Evolutionary conservation across 2,329 filamentous ascomycete genomes (phyloP).

Genomic region (Apiospora hydei): DNA sequence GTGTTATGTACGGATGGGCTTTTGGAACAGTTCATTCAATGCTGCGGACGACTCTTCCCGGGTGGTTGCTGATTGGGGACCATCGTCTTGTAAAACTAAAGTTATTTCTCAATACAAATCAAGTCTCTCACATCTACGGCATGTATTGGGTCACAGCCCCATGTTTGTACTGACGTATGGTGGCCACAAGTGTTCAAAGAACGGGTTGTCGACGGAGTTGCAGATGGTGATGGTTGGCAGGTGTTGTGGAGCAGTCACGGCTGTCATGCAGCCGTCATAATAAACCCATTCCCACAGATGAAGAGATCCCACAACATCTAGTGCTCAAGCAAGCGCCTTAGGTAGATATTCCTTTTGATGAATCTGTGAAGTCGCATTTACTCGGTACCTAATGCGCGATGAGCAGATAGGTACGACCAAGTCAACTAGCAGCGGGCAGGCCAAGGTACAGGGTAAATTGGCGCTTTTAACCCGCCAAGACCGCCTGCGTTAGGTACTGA

Average conservation of each 20-base stretch:
- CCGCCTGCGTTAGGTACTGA: not conserved
- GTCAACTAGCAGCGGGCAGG: not conserved
- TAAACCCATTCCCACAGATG: constrained; percentile 2
- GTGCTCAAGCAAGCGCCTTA: not conserved
- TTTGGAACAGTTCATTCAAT: not conserved
- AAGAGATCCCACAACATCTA: not conserved
- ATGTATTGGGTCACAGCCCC: not conserved
- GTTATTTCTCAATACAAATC: not conserved
- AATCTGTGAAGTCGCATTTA: not conserved
- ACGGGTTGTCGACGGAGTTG: not conserved
- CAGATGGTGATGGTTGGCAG: constrained; percentile 3
- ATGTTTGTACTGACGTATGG: not conserved
- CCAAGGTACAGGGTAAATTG: not conserved
- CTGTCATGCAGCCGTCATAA: constrained; percentile 14
- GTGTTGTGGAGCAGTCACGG: constrained; percentile 11
- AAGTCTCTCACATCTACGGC: not conserved
- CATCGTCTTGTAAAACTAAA: not conserved
- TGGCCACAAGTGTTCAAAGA: too few species aligned
- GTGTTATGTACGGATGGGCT: not conserved
- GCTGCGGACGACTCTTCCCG: not conserved
- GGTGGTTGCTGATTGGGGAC: not conserved
- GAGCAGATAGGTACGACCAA: not conserved
- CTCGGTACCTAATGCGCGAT: not conserved
- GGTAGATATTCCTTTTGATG: not conserved
- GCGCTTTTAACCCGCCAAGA: not conserved